A percentile compares a stretch with the other conserved stretches of the same genome.
Evolutionary conservation across 108 stramenopile genomes (phyloP).

Genomic region (Skeletonema marinoi): DNA sequence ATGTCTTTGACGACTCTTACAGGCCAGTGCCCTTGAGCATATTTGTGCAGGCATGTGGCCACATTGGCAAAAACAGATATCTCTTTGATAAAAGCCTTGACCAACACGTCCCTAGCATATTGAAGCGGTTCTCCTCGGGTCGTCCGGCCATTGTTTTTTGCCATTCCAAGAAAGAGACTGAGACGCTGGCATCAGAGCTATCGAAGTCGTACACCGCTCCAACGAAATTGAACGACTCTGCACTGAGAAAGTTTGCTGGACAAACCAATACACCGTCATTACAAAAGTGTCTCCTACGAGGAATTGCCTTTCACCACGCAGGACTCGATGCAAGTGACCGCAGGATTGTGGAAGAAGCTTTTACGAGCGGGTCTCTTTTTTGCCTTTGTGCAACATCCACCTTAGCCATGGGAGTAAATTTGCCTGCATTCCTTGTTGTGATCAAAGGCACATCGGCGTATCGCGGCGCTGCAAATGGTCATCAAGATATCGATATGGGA

Average conservation of each 20-base stretch:
- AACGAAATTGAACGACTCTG: slow-evolving; percentile 31
- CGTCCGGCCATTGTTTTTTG: slow-evolving; percentile 94
- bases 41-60: slow-evolving; percentile 73
- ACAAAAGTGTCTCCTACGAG: slow-evolving; percentile 64
- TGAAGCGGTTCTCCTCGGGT: slow-evolving; percentile 74
- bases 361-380: slow-evolving; percentile 62
- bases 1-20: slow-evolving; percentile 84
- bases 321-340: slow-evolving; percentile 76
- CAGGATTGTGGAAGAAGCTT: slow-evolving; percentile 78
- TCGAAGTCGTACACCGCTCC: slow-evolving; percentile 41
- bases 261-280: slow-evolving; percentile 53
- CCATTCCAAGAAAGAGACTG: slow-evolving; percentile 92
- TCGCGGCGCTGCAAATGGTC: slow-evolving; percentile 81
- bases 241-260: slow-evolving; percentile 29
- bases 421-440: slow-evolving; percentile 95
- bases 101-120: slow-evolving; percentile 70
- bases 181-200: slow-evolving; percentile 69
- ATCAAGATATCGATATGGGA: slow-evolving; percentile 82
- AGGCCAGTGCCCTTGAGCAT: slow-evolving; percentile 90
- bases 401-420: slow-evolving; percentile 95
- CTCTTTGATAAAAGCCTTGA: slow-evolving; percentile 85
- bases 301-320: slow-evolving; percentile 92
- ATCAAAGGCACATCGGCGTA: slow-evolving; percentile 91
- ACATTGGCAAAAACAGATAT: slow-evolving; percentile 77
- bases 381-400: slow-evolving; percentile 95